Conservation (phyloP, 441 rosid species). For the Hypseocharis bilobata region DNA sequence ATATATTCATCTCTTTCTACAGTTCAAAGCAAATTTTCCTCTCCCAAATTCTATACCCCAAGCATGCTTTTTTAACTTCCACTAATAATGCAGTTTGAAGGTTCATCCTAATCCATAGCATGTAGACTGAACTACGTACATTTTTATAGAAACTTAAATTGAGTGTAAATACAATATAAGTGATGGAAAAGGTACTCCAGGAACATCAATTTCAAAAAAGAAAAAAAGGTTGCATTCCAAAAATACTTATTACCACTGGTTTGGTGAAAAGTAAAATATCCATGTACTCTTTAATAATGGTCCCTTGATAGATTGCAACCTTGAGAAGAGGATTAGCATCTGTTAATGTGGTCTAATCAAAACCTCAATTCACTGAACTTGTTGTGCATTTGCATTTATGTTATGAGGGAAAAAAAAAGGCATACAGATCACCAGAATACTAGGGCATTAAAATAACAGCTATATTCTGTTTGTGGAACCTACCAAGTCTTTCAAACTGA, state of each 20-base stretch:
- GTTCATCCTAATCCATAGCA: neutral
- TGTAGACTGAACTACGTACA: neutral
- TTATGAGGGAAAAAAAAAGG: neutral
- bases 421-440: too few relatives aligned
- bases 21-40: neutral
- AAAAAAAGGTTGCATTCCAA: neutral
- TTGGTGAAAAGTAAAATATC: neutral
- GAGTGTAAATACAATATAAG: neutral
- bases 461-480: constrained; percentile 20
- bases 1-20: neutral
- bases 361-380: neutral
- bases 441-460: too few relatives aligned
- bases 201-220: neutral
- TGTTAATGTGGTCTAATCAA: neutral
- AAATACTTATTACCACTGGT: neutral
- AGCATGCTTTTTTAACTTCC: neutral
- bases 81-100: neutral
- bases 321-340: neutral
- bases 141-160: neutral
- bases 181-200: neutral
- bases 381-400: neutral
- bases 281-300: neutral
- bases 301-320: neutral
- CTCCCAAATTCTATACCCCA: neutral
- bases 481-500: constrained; percentile 93